phyloP scores from a whole-genome alignment of 2,329 filamentous ascomycete species.

The Aspergillus calidoustus region DNA sequence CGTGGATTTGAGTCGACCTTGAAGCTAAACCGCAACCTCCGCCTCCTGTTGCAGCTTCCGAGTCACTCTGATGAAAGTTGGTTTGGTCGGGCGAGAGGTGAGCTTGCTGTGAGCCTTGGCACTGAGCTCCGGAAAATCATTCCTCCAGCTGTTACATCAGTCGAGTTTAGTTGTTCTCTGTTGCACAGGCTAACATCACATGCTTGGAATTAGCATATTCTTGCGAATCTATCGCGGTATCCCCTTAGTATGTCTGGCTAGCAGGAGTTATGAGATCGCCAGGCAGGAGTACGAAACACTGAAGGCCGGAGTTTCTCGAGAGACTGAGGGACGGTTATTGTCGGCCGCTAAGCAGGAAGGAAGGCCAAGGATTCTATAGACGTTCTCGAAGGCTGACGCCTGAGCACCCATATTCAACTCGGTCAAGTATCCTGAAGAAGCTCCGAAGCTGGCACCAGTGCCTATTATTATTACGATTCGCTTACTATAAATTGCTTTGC shows the following conservation, averaged over 20 bases:
- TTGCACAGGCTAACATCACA: neutral
- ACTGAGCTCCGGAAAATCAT: conserved; percentile 21
- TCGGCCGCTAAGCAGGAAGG: neutral
- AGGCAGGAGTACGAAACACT: neutral
- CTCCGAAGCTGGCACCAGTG: too few species aligned
- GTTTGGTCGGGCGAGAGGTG: neutral
- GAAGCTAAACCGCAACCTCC: neutral
- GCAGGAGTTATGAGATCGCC: neutral
- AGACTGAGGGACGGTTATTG: neutral
- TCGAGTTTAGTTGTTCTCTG: neutral
- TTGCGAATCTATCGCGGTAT: neutral
- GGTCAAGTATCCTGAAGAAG: too few species aligned
- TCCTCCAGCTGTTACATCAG: conserved; percentile 11
- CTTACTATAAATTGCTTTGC: too few species aligned
- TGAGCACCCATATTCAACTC: too few species aligned
- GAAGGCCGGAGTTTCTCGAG: neutral
- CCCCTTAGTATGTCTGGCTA: neutral
- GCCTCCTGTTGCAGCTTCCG: neutral
- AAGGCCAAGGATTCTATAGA: neutral
- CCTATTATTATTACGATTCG: too few species aligned
- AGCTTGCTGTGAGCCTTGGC: conserved; percentile 26
- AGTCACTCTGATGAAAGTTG: neutral
- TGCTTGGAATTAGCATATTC: neutral
- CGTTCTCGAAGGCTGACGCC: neutral
- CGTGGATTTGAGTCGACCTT: neutral